Conservation (phyloP, 345 rosid species). For the Arabidopsis arenosa region DNA sequence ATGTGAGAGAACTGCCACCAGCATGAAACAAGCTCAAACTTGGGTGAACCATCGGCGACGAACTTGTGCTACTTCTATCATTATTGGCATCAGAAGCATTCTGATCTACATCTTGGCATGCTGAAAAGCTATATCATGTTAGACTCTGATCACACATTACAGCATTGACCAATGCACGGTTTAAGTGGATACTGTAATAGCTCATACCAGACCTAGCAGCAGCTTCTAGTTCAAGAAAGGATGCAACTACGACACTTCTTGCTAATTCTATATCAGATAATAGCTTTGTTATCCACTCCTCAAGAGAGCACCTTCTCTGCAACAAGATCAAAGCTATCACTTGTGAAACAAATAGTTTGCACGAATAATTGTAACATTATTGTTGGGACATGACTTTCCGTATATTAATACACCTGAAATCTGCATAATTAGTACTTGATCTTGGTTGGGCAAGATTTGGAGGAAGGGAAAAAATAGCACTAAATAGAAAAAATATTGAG, state of each 20-base stretch:
- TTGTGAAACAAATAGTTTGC: slow-evolving; percentile 28
- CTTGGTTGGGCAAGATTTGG: not conserved
- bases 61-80: slow-evolving; percentile 50
- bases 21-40: slow-evolving; percentile 58
- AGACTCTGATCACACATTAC: slow-evolving; percentile 26
- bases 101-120: slow-evolving; percentile 82
- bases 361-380: slow-evolving; percentile 1
- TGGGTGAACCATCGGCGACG: slow-evolving; percentile 55
- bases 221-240: slow-evolving; percentile 98
- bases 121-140: slow-evolving; percentile 54
- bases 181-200: slow-evolving; percentile 30
- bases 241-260: slow-evolving; percentile 84
- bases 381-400: slow-evolving; percentile 34
- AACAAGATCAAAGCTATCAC: slow-evolving; percentile 48
- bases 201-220: slow-evolving; percentile 96
- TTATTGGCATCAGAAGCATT: slow-evolving; percentile 56
- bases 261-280: slow-evolving; percentile 94
- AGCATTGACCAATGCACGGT: slow-evolving; percentile 19
- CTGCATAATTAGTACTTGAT: not conserved
- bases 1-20: slow-evolving; percentile 71
- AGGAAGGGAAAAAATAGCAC: not conserved
- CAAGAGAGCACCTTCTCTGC: slow-evolving; percentile 95
- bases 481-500: slow-evolving; percentile 12
- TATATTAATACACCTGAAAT: not conserved
- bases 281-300: slow-evolving; percentile 96